Evolutionary conservation across 345 rosid genomes (phyloP), one percentile per base, ranked within the genome.

Genomic region (Citrus sp.): DNA sequence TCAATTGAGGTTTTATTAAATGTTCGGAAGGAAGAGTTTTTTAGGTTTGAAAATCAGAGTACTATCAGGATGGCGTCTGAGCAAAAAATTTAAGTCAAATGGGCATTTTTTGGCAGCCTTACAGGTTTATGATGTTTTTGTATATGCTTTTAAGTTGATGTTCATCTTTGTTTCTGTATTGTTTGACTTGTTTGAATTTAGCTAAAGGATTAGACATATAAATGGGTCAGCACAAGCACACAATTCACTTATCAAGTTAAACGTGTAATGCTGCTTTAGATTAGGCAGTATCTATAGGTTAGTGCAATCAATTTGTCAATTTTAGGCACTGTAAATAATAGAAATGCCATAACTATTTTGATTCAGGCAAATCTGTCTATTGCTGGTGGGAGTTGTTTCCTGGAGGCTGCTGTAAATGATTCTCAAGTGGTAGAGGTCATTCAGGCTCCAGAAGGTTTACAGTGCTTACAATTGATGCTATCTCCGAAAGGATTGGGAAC

Each of bases 301-400:
- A 34, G 37, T 66, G 8, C 2, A 35, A 55, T 66, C 28, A 34
- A 3, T 24, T 64, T 18, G 56, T 54, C 3, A 40, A 32, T 60
- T 59, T 25, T 38, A 37, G 72, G 9, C 60, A 69, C 51, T 60
- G 13, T 55, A 61, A 14, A 27, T 71, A 19, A 21, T 60, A 74
- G 38, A 16, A 69, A 60, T 67, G 56, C 28, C 32, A 12, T 59
- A 37, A 32, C 32, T 66, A 28, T 63, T 80, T 74, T 82, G 34
- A 77, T 77, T 77, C 87, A 93, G 99, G 94, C 84, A 59, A 92
- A 95, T 85, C 84, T 95, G 70, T 93, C 97, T 77, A 89, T 95
- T 79, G 82, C 80, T 82, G 99, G 99, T 74, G 99, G 99, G 71
- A 95, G 97, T 84, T 93, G 98, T 83, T 88, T 88, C 80, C 87